A percentile compares a stretch with the other conserved stretches of the same genome.
These are phyloP conservation scores for Kazachstania viticola DNA, from an alignment of 805 yeast genomes.

Conservation along the genomic window DNA sequence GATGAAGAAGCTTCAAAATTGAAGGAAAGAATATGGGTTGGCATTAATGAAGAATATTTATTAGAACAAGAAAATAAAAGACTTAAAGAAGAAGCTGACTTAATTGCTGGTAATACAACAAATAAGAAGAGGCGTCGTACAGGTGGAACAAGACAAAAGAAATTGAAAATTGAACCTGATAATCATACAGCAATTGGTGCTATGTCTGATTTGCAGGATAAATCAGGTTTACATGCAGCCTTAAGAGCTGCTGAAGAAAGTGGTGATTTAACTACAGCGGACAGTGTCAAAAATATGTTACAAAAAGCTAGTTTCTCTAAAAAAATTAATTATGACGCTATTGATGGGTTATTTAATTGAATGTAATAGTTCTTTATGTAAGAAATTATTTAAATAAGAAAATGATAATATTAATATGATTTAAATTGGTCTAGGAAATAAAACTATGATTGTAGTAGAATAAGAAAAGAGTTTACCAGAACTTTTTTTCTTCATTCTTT, in stretches of 20 bases:
- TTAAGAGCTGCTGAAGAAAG: conserved; percentile 27
- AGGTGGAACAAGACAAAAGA: conserved; percentile 18
- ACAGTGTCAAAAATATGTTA: conserved; percentile 67
- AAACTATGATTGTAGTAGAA: too few relatives aligned
- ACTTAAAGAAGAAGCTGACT: conserved; percentile 77
- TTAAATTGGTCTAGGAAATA: too few relatives aligned
- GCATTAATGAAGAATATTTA: conserved; percentile 75
- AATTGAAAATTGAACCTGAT: conserved; percentile 6
- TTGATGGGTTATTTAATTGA: conserved; percentile 39
- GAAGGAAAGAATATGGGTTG: conserved; percentile 84
- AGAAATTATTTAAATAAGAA: not conserved
- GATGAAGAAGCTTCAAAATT: conserved; percentile 56
- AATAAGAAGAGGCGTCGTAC: conserved; percentile 33
- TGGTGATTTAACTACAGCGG: conserved; percentile 50
- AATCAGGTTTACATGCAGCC: conserved; percentile 31
- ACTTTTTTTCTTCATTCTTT: too few relatives aligned
- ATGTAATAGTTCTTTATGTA: too few relatives aligned
- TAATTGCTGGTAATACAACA: conserved; percentile 62
- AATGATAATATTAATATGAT: not conserved
- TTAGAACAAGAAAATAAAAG: conserved; percentile 77
- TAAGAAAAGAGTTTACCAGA: too few relatives aligned
- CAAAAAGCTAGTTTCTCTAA: conserved; percentile 68
- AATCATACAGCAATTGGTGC: conserved; percentile 13
- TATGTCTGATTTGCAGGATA: conserved; percentile 16
- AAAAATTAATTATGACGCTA: conserved; percentile 81